A percentile compares a stretch with the other conserved stretches of the same genome.
These are phyloP conservation scores for Mortierella antarctica DNA, from an alignment of 192 early-diverging fungal species.

Conservation along the genomic window DNA sequence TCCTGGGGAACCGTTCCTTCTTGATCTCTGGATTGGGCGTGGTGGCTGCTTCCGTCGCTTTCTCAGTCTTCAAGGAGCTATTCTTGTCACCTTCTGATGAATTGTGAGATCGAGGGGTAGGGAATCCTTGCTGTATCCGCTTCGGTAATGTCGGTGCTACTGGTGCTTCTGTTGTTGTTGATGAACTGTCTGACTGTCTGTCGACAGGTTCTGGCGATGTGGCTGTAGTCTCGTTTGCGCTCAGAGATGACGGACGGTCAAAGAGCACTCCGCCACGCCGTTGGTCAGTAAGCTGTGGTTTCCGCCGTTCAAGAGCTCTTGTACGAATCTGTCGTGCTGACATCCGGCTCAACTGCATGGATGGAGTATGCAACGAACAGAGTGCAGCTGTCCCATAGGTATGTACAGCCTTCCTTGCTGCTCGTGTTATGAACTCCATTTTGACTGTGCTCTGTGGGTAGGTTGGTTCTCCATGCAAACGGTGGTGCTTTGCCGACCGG, in stretches of 20 bases:
- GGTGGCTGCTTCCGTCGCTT: not conserved
- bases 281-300: not conserved
- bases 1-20: slow-evolving; percentile 29
- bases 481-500: not conserved
- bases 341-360: not conserved
- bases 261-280: no score
- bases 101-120: not conserved
- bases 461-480: not conserved
- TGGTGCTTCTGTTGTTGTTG: not conserved
- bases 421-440: slow-evolving; percentile 21
- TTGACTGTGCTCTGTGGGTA: not conserved
- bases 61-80: not conserved
- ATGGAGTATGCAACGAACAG: not conserved
- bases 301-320: slow-evolving; percentile 10
- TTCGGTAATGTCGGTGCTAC: not conserved
- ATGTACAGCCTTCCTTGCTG: not conserved
- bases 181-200: not conserved
- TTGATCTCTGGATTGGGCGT: not conserved
- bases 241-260: no score
- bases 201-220: no score
- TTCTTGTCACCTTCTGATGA: no score
- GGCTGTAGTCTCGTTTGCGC: no score
- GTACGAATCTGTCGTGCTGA: slow-evolving; percentile 22
- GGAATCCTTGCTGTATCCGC: slow-evolving; percentile 26
- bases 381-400: not conserved